A percentile compares a stretch with the other conserved stretches of the same genome.
These are phyloP conservation scores for Phytopythium mirpurense DNA, from an alignment of 352 stramenopile genomes.

Conservation along the genomic window DNA sequence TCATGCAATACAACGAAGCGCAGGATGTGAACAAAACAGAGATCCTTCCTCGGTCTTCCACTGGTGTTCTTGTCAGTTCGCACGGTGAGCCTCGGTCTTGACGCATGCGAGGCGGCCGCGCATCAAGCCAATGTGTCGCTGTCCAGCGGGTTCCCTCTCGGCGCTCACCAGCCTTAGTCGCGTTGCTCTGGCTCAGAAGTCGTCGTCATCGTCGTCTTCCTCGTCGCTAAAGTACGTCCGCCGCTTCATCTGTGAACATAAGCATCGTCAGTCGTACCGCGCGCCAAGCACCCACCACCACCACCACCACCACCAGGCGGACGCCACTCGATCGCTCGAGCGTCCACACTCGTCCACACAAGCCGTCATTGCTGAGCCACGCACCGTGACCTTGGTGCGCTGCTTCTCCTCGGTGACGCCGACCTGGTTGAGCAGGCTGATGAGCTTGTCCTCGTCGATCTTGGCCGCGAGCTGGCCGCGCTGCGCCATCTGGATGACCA, in stretches of 20 bases:
- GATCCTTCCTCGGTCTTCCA: no score
- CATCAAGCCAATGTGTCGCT: neutral
- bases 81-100: no score
- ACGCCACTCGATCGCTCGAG: no score
- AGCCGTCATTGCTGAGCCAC: conserved; percentile 7
- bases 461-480: conserved; percentile 71
- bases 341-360: no score
- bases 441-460: conserved; percentile 84
- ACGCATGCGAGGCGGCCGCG: neutral
- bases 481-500: conserved; percentile 86
- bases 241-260: conserved; percentile 88
- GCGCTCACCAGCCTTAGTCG: neutral
- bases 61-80: no score
- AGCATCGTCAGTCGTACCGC: no score
- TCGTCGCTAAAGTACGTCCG: conserved; percentile 87
- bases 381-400: conserved; percentile 85
- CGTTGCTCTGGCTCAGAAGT: conserved; percentile 16
- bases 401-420: conserved; percentile 79
- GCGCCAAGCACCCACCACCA: neutral
- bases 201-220: conserved; percentile 81
- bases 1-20: no score
- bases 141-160: neutral
- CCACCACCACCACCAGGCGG: no score
- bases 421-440: conserved; percentile 74
- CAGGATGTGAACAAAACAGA: no score